A percentile compares a stretch with the other conserved stretches of the same genome.
phyloP scores from a whole-genome alignment of 805 yeast genomes.

The Candida golubevii region DNA sequence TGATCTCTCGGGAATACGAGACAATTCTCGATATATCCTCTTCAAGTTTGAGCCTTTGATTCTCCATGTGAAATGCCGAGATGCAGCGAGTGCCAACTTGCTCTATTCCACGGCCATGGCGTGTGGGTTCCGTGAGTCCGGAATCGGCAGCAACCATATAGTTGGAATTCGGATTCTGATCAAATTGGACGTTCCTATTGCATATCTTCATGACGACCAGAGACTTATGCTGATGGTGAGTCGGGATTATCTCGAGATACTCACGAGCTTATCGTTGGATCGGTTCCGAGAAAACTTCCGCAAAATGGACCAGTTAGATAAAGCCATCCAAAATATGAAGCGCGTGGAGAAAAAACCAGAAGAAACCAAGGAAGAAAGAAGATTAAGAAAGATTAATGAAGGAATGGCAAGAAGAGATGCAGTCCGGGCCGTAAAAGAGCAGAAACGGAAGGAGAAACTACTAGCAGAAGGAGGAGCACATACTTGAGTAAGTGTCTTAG shows the following conservation, averaged over 20 bases:
- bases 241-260: slow-evolving; percentile 45
- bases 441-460: slow-evolving; percentile 7
- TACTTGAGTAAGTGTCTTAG: neutral
- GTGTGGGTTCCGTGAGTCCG: slow-evolving; percentile 84
- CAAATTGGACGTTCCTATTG: slow-evolving; percentile 74
- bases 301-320: slow-evolving; percentile 48
- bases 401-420: slow-evolving; percentile 31
- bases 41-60: slow-evolving; percentile 85
- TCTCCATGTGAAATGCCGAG: slow-evolving; percentile 75
- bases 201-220: slow-evolving; percentile 37
- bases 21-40: slow-evolving; percentile 50
- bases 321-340: slow-evolving; percentile 36
- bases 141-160: slow-evolving; percentile 72
- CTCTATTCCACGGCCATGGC: slow-evolving; percentile 70
- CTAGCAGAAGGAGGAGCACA: neutral
- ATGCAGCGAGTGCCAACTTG: slow-evolving; percentile 50
- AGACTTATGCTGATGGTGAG: slow-evolving; percentile 43
- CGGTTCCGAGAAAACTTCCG: slow-evolving; percentile 63
- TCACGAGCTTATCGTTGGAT: slow-evolving; percentile 53
- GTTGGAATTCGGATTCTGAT: slow-evolving; percentile 78
- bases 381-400: slow-evolving; percentile 49
- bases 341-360: slow-evolving; percentile 2
- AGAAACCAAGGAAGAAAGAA: slow-evolving; percentile 58
- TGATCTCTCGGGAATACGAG: neutral
- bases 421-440: slow-evolving; percentile 16